Evolutionary conservation across 208 protist species (phyloP).

Genomic region (Porcisia deanei): DNA sequence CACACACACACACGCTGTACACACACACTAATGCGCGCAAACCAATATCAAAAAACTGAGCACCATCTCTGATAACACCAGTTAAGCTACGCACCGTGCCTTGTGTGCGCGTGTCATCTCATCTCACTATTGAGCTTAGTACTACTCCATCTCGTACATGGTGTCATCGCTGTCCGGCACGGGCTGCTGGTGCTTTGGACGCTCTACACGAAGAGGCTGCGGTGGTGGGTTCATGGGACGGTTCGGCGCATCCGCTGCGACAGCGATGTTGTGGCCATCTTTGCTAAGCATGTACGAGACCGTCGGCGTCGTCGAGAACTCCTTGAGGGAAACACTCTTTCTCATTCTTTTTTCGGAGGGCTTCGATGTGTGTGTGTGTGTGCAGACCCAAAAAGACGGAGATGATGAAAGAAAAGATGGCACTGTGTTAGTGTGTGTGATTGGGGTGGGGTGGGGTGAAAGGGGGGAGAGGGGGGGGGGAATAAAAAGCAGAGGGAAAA

Average conservation of each 20-base stretch:
- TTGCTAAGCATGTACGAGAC: slow-evolving; percentile 93
- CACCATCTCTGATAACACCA: no score
- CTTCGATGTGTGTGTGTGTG: background rate
- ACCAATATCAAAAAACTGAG: no score
- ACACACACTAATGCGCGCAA: background rate
- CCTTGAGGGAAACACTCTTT: slow-evolving; percentile 89
- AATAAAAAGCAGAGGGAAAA: no score
- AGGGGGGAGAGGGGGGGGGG: slow-evolving; percentile 8
- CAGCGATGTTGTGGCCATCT: slow-evolving; percentile 81
- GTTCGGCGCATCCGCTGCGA: slow-evolving; percentile 34
- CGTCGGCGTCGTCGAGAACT: slow-evolving; percentile 90
- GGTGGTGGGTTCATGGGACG: slow-evolving; percentile 32
- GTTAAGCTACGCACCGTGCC: background rate
- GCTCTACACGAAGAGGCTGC: slow-evolving; percentile 43
- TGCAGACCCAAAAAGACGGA: background rate
- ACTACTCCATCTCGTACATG: slow-evolving; percentile 91
- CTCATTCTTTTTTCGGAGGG: slow-evolving; percentile 46
- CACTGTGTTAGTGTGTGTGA: background rate
- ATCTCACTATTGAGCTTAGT: background rate
- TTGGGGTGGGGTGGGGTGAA: no score
- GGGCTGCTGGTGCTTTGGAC: slow-evolving; percentile 40
- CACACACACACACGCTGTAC: background rate
- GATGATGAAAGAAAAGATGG: background rate
- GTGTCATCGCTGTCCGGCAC: slow-evolving; percentile 50
- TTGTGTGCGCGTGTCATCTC: background rate